phyloP scores from a whole-genome alignment of 2,329 filamentous ascomycete genomes.

The Ceratocystiopsis minuta region DNA sequence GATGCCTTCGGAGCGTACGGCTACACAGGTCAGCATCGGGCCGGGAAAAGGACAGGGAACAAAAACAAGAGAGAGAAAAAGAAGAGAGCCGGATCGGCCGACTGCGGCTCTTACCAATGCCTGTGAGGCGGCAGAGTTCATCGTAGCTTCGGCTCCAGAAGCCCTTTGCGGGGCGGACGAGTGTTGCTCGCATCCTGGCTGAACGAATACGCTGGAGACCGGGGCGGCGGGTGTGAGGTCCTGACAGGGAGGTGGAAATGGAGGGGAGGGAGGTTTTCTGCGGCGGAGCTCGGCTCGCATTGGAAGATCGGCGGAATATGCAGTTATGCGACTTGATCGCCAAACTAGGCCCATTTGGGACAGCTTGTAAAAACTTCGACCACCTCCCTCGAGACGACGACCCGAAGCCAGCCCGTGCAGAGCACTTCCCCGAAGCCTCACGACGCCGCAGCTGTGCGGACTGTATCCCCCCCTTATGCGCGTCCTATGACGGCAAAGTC shows the following conservation, averaged over 20 bases:
- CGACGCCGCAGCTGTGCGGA: no score
- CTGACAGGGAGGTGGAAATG: background rate
- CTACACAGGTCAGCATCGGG: constrained; percentile 22
- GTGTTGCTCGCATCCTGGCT: constrained; percentile 29
- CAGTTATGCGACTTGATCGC: no score
- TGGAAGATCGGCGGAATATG: no score
- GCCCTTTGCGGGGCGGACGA: constrained; percentile 26
- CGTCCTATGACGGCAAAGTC: no score
- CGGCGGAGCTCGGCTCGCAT: no score
- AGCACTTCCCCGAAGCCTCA: no score
- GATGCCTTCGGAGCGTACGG: constrained; percentile 50
- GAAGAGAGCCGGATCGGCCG: background rate
- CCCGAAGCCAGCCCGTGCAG: no score
- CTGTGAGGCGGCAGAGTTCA: constrained; percentile 38
- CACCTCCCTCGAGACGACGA: no score
- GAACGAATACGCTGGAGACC: background rate
- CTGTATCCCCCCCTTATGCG: no score
- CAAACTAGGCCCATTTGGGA: no score
- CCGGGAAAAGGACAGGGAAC: background rate
- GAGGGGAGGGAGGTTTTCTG: background rate
- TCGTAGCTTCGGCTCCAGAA: constrained; percentile 41
- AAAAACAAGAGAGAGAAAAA: background rate
- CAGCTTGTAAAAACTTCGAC: no score
- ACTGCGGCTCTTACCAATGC: constrained; percentile 26
- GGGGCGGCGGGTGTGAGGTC: background rate